Conservation (phyloP, 2,329 filamentous ascomycete species). For the Didymella exigua region DNA sequence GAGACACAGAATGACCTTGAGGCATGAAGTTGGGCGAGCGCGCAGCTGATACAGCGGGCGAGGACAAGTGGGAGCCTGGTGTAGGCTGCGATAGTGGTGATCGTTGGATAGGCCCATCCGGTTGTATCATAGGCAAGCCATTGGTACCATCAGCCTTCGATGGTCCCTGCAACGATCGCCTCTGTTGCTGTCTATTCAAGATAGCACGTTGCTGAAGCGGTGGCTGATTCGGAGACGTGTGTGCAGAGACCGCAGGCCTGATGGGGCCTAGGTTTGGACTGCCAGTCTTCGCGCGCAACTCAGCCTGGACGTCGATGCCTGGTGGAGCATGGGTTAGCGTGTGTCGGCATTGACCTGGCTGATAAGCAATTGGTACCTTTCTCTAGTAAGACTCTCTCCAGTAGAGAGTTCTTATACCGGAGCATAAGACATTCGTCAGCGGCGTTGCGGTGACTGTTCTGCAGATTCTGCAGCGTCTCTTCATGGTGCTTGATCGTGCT, state of each 20-base stretch:
- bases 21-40: conserved; percentile 67
- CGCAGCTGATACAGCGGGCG: conserved; percentile 62
- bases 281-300: conserved; percentile 89
- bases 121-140: conserved; percentile 50
- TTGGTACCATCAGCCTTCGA: conserved; percentile 67
- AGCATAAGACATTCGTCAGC: conserved; percentile 98
- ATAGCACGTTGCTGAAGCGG: conserved; percentile 81
- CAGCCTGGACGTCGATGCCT: conserved; percentile 97
- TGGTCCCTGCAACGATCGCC: conserved; percentile 75
- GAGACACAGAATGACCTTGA: conserved; percentile 64
- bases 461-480: conserved; percentile 87
- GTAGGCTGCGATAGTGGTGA: conserved; percentile 81
- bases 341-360: background rate
- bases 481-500: conserved; percentile 97
- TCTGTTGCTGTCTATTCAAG: conserved; percentile 76
- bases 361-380: conserved; percentile 68
- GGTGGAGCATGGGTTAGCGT: conserved; percentile 28
- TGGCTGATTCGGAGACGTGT: conserved; percentile 56
- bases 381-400: conserved; percentile 93
- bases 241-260: conserved; percentile 61
- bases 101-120: conserved; percentile 53
- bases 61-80: conserved; percentile 77
- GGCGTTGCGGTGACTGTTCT: conserved; percentile 91
- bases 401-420: conserved; percentile 94
- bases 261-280: conserved; percentile 79